Evolutionary conservation across 352 stramenopile species (phyloP), one percentile per base, ranked within the genome.

Genomic region (Pythium sp.): DNA sequence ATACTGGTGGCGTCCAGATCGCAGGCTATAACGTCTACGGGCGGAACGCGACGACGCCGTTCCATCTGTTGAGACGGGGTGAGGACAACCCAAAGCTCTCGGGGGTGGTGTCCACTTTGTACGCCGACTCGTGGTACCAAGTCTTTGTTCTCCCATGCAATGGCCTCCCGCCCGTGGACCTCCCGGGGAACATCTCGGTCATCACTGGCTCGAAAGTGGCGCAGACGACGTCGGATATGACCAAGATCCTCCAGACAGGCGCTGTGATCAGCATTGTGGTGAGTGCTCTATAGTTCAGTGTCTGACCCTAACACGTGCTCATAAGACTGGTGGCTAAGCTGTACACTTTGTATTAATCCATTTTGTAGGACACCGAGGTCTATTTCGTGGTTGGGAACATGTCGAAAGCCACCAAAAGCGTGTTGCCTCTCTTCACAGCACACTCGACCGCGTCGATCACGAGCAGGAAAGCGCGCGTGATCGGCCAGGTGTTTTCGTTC

Each of bases 121-220:
- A 77, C 14, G 84, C 81, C 0, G 72, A 65, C 0, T 77, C 68
- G 26, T 72, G 62, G 26, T 91, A 93, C 66, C 60, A 81, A 26
- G 78, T 89, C 15, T 80, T 87, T 18, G 81, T 89, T 2, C 30
- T 93, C 2, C 77, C 81, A 0, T 38, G 72, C 12, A 91, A 81
- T 32, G 58, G 67, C 1, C 36, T 81, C 3, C 12, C 30, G 0
- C 15, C 63, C 0, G 30, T 64, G 2, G 64, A 30, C 30, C 54
- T 92, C 0, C 63, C 64, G 12, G 84, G 79, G 2, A 70, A 71
- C 7, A 20, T 88, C 8, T 84, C 80, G 8, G 72, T 88, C 12
- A 68, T 69, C 43, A 58, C 63, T 22, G 76, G 76, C 14, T 70
- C 77, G 8, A 71, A 46, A 5, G 12, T 76, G 2, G 43, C 90